phyloP scores from a whole-genome alignment of 768 basidiomycete species.

The Naganishia friedmannii region DNA sequence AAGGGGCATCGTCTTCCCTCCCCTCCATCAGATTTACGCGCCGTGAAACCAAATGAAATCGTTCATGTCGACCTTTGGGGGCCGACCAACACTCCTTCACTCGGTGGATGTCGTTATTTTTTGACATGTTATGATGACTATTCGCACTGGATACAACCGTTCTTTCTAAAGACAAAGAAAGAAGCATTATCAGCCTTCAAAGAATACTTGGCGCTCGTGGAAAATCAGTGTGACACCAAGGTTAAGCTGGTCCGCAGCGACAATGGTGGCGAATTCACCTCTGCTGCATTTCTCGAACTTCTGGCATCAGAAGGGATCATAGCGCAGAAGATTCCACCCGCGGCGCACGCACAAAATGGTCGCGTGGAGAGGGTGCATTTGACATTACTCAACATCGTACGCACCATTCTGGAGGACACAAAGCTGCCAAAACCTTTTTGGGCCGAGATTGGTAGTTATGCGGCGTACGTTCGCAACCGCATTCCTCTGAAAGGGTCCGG shows the following conservation, averaged over 20 bases:
- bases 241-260: slow-evolving; percentile 31
- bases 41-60: not conserved
- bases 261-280: slow-evolving; percentile 36
- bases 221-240: slow-evolving; percentile 14
- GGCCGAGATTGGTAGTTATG: slow-evolving; percentile 31
- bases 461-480: slow-evolving; percentile 29
- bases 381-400: slow-evolving; percentile 32
- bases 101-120: slow-evolving; percentile 2
- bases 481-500: not conserved
- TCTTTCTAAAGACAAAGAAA: slow-evolving; percentile 11
- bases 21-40: not conserved
- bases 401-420: slow-evolving; percentile 27
- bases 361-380: slow-evolving; percentile 35
- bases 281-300: slow-evolving; percentile 3
- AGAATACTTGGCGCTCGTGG: slow-evolving; percentile 10
- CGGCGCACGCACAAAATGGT: slow-evolving; percentile 34
- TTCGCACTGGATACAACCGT: not conserved
- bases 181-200: slow-evolving; percentile 12
- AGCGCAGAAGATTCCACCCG: slow-evolving; percentile 25
- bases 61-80: slow-evolving; percentile 11
- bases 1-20: slow-evolving; percentile 11
- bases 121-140: slow-evolving; percentile 21
- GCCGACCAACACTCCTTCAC: not conserved
- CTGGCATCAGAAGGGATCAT: slow-evolving; percentile 18
- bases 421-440: slow-evolving; percentile 29